A percentile compares a stretch with the other conserved stretches of the same genome.
Conservation (phyloP, 2,329 filamentous ascomycete species). For the Fusarium mundagurra region DNA sequence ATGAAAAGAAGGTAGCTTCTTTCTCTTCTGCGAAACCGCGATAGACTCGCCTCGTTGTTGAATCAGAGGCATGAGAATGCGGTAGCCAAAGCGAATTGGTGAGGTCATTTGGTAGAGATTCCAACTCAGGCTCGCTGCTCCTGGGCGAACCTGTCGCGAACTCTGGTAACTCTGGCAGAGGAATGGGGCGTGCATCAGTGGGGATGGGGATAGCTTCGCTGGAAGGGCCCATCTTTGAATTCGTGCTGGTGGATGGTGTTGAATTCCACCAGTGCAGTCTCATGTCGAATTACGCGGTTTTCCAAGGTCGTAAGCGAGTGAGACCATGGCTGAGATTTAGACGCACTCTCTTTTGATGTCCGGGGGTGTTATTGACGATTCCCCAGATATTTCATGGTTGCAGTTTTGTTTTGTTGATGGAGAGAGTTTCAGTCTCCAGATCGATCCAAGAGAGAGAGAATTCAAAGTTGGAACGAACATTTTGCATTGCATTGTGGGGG, state of each 20-base stretch:
- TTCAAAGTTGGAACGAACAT: background rate
- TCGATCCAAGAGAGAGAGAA: background rate
- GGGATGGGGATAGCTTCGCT: conserved; percentile 26
- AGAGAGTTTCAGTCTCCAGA: background rate
- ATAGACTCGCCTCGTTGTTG: conserved; percentile 29
- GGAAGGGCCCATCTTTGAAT: conserved; percentile 23
- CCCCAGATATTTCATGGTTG: background rate
- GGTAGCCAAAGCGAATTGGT: conserved; percentile 23
- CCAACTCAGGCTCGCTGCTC: conserved; percentile 14
- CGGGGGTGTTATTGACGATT: background rate
- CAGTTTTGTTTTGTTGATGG: background rate
- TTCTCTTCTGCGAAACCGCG: conserved; percentile 33
- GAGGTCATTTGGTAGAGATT: conserved; percentile 14
- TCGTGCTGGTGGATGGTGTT: conserved; percentile 14
- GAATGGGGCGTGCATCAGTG: conserved; percentile 24
- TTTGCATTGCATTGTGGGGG: background rate
- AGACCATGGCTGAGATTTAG: conserved; percentile 18
- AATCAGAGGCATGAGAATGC: conserved; percentile 24
- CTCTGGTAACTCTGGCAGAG: conserved; percentile 30
- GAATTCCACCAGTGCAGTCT: conserved; percentile 28
- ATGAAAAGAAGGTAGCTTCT: conserved; percentile 28
- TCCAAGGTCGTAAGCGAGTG: conserved; percentile 19
- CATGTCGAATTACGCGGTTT: conserved; percentile 25
- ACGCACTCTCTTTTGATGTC: background rate
- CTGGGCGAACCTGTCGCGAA: conserved; percentile 8